phyloP scores from a whole-genome alignment of 2,329 filamentous ascomycete species.

The Periconia sp. region DNA sequence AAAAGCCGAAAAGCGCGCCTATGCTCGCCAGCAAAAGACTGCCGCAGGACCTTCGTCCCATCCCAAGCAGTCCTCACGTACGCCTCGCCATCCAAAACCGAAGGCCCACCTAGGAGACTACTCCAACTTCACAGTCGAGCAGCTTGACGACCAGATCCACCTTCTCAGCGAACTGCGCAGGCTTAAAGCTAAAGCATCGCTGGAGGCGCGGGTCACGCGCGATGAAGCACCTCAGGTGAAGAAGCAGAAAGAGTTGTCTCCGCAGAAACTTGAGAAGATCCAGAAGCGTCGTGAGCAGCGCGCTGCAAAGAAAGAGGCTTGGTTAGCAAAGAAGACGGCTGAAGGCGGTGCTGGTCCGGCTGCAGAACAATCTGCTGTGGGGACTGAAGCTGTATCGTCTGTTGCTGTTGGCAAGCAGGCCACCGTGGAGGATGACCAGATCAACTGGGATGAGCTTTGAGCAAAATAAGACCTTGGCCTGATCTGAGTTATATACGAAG shows the following conservation, averaged over 20 bases:
- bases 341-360: neutral
- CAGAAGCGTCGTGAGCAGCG: conserved; percentile 8
- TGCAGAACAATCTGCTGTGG: neutral
- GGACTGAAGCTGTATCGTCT: neutral
- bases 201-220: conserved; percentile 3
- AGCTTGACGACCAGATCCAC: conserved; percentile 7
- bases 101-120: neutral
- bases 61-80: neutral
- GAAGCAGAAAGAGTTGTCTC: conserved; percentile 4
- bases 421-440: neutral
- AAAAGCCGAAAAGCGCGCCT: conserved; percentile 11
- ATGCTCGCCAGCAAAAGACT: conserved; percentile 6
- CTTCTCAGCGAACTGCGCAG: conserved; percentile 1
- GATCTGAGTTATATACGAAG: neutral
- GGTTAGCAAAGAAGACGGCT: conserved; percentile 7
- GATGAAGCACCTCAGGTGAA: conserved; percentile 1
- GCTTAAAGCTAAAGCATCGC: neutral
- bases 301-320: conserved; percentile 6
- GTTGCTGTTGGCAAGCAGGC: neutral
- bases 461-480: neutral
- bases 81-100: neutral
- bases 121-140: neutral
- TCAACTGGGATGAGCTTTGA: conserved; percentile 4
- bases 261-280: conserved; percentile 11
- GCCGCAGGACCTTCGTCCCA: neutral